Evolutionary conservation across 1,139 yeast genomes (phyloP), one percentile per base, ranked within the genome.

Genomic region (Kodamaea plutei): DNA sequence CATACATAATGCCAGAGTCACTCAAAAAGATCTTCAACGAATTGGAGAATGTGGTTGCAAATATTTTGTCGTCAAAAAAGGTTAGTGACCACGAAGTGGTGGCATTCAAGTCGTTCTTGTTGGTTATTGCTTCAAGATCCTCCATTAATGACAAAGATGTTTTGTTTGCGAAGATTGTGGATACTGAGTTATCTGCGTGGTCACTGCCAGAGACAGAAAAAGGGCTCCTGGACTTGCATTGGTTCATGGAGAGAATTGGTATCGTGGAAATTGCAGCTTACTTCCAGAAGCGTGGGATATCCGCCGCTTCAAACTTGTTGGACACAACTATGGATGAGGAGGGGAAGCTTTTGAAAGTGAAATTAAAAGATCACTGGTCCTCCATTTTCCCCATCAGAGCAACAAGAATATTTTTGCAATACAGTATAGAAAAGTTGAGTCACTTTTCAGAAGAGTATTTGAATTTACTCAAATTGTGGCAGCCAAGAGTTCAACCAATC

Each of bases 241-340:
- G 97, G 96, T 93, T 93, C 47, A 89, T 91, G 96, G 97, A 89
- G 56, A 73, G 97, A 47, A 73, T 93, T 35, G 98, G 98, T 3
- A 85, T 93, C 32, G 97, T 88, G 3, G 79, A 79, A 52, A 91
- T 93, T 49, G 95, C 96, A 0, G 83, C 84, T 35, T 93, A 93
- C 51, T 89, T 93, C 58, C 80, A 81, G 42, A 73, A 76, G 10
- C 69, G 97, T 43, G 87, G 85, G 6, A 91, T 89, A 17, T 73
- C 84, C 1, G 87, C 89, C 2, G 61, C 69, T 16, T 82, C 95
- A 1, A 79, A 89, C 52, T 60, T 93, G 34, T 57, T 89, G 31
- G 74, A 77, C 30, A 83, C 93, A 0, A 71, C 76, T 34, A 89
- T 93, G 84, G 98, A 93, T 58, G 95, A 85, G n/a, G 81, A 76